Conservation (phyloP, 2,329 filamentous ascomycete genomes). For the Epichloe elymi region DNA sequence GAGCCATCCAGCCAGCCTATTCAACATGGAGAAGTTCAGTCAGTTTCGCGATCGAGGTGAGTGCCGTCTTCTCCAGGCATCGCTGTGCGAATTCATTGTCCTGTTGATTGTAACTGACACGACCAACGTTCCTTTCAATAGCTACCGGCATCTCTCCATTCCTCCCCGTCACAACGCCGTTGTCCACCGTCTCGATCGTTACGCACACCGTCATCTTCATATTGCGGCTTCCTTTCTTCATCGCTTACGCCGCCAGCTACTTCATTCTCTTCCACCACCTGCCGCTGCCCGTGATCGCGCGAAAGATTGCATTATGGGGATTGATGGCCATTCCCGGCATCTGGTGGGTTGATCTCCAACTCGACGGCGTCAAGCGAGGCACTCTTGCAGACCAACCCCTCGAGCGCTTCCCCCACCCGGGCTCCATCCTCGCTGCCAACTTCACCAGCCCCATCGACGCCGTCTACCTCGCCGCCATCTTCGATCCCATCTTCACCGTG, state of each 20-base stretch:
- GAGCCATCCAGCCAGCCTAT: neutral
- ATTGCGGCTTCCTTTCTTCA: constrained; percentile 66
- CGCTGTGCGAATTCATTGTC: neutral
- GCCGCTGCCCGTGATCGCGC: constrained; percentile 47
- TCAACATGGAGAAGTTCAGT: constrained; percentile 87
- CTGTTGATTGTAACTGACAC: neutral
- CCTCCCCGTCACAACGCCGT: constrained; percentile 61
- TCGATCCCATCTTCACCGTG: constrained; percentile 86
- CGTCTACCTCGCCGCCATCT: constrained; percentile 87
- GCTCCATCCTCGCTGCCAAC: constrained; percentile 75
- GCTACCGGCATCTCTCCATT: constrained; percentile 95
- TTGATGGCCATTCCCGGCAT: constrained; percentile 82
- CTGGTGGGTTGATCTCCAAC: constrained; percentile 98
- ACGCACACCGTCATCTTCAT: constrained; percentile 62
- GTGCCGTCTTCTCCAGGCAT: neutral
- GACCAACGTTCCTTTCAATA: constrained; percentile 21
- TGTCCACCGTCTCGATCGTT: constrained; percentile 48
- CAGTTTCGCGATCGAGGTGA: constrained; percentile 81
- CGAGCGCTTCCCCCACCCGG: constrained; percentile 57
- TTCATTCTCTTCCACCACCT: constrained; percentile 75
- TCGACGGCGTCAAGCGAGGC: constrained; percentile 91
- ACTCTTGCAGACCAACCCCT: constrained; percentile 63
- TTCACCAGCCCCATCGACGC: constrained; percentile 90
- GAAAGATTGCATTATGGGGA: constrained; percentile 79
- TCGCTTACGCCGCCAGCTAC: constrained; percentile 54